These are phyloP conservation scores for Candida cerambycidarum DNA, from an alignment of 805 yeast species.

Conservation along the genomic window DNA sequence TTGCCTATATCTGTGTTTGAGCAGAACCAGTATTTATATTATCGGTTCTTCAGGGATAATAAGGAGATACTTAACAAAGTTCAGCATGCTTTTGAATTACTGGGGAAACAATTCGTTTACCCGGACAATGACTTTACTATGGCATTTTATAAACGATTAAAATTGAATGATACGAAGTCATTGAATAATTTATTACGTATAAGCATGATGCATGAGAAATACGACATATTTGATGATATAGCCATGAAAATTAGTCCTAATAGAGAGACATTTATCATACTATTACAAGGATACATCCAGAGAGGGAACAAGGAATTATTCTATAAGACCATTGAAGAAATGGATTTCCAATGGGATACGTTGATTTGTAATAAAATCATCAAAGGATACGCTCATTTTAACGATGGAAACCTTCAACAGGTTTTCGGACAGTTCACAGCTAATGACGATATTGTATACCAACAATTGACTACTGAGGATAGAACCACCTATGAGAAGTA, in stretches of 20 bases:
- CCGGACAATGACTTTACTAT: constrained; percentile 18
- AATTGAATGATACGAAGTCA: constrained; percentile 9
- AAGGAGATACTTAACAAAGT: constrained; percentile 19
- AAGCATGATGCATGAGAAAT: constrained; percentile 26
- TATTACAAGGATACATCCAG: neutral
- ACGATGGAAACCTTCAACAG: constrained; percentile 3
- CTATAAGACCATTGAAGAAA: neutral
- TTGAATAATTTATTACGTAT: constrained; percentile 14
- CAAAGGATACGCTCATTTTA: constrained; percentile 9
- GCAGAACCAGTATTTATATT: constrained; percentile 27
- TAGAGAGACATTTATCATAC: constrained; percentile 10
- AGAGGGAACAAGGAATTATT: neutral
- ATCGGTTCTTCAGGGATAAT: constrained; percentile 33
- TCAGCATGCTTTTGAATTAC: constrained; percentile 4
- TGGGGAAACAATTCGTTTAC: neutral
- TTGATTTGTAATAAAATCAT: constrained; percentile 11
- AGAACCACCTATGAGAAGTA: constrained; percentile 6
- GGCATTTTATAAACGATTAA: constrained; percentile 20
- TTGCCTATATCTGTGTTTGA: constrained; percentile 32
- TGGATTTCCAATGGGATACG: constrained; percentile 11
- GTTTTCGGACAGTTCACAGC: neutral
- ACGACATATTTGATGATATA: constrained; percentile 23
- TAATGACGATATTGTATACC: constrained; percentile 7
- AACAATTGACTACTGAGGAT: constrained; percentile 4
- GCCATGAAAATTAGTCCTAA: constrained; percentile 9